A percentile compares a stretch with the other conserved stretches of the same genome.
phyloP scores from a whole-genome alignment of 495 filamentous ascomycete species.

The Neurospora sp. region DNA sequence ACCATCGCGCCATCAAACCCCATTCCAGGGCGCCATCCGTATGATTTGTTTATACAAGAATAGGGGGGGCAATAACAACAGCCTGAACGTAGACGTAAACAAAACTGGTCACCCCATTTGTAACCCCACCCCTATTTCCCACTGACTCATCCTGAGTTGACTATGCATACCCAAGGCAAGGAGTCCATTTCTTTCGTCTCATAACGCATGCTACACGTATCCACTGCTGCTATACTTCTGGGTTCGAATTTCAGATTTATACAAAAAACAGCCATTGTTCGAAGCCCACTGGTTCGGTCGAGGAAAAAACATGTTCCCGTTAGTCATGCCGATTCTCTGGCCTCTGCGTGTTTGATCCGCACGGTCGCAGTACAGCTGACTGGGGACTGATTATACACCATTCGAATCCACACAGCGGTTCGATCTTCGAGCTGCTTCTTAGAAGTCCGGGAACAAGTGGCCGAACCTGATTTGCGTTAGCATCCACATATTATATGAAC shows the following conservation, averaged over 20 bases:
- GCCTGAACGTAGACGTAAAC: not conserved
- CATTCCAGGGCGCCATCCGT: not conserved
- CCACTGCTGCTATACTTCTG: not conserved
- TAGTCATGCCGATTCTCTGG: not conserved
- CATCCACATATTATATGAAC: not conserved
- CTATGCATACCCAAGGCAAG: not conserved
- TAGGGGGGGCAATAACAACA: not conserved
- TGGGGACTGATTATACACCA: not conserved
- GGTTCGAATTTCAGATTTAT: not conserved
- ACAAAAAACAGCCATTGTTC: not conserved
- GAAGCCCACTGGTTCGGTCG: not conserved
- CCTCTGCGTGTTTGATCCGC: not conserved
- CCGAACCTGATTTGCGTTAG: slow-evolving; percentile 2
- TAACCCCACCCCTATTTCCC: not conserved
- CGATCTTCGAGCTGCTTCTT: not conserved
- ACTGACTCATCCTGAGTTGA: not conserved
- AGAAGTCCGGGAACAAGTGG: slow-evolving; percentile 11
- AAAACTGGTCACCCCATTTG: not conserved
- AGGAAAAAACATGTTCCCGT: not conserved
- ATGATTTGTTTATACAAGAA: not conserved
- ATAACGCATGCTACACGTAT: not conserved
- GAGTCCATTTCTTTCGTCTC: not conserved
- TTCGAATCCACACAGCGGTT: not conserved
- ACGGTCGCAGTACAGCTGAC: not conserved
- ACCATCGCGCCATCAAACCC: not conserved